These are phyloP conservation scores for Phialocephala subalpina DNA, from an alignment of 2,329 filamentous ascomycete genomes.

Conservation along the genomic window DNA sequence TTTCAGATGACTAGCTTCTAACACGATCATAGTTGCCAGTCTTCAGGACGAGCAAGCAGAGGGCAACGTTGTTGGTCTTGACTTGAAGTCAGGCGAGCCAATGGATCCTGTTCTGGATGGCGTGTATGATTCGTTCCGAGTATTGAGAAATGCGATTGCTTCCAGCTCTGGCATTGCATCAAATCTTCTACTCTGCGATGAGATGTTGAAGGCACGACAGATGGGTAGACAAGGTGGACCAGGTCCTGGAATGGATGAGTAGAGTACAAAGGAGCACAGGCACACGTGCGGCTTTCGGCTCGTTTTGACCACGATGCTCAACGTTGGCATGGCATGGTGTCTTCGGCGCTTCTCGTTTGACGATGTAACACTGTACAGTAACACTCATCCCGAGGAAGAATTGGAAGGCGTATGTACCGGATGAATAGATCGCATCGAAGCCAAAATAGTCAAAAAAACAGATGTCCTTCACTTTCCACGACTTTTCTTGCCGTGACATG, in stretches of 20 bases:
- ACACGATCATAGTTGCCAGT: constrained; percentile 69
- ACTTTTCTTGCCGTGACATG: constrained; percentile 2
- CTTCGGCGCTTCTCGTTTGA: constrained; percentile 25
- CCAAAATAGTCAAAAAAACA: constrained; percentile 8
- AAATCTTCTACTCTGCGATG: constrained; percentile 94
- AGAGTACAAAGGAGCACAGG: constrained; percentile 24
- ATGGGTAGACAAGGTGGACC: constrained; percentile 77
- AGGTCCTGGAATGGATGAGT: constrained; percentile 69
- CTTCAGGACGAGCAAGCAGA: constrained; percentile 87
- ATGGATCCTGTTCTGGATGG: constrained; percentile 96
- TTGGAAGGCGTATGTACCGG: constrained; percentile 28
- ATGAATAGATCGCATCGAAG: constrained; percentile 29
- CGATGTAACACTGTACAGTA: constrained; percentile 33
- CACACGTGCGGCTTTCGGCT: constrained; percentile 14
- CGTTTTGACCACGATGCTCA: constrained; percentile 13
- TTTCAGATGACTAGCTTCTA: constrained; percentile 29
- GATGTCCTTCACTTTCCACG: neutral
- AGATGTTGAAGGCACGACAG: constrained; percentile 96
- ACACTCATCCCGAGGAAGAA: constrained; percentile 30
- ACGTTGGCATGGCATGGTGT: constrained; percentile 21
- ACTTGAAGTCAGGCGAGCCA: constrained; percentile 85
- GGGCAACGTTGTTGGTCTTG: constrained; percentile 85
- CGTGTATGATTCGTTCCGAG: constrained; percentile 95
- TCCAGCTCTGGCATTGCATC: constrained; percentile 95
- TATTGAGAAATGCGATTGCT: constrained; percentile 90